phyloP scores from a whole-genome alignment of 495 filamentous ascomycete genomes.

The Neurospora tetrasperma region DNA sequence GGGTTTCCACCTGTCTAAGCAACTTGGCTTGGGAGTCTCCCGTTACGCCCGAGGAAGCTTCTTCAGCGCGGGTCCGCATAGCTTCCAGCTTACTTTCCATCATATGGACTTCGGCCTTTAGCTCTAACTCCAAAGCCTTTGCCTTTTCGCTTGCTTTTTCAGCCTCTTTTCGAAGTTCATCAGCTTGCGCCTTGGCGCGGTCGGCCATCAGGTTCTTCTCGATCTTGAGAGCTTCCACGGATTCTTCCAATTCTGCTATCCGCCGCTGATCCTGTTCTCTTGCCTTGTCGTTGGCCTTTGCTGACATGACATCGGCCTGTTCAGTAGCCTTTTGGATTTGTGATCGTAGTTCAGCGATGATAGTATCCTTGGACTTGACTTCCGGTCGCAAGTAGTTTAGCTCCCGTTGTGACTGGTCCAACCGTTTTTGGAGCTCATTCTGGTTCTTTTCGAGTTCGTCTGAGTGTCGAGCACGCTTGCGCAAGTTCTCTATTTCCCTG shows the following conservation, averaged over 20 bases:
- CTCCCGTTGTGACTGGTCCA: slow-evolving; percentile 58
- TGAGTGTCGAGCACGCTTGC: slow-evolving; percentile 51
- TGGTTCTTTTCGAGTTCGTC: slow-evolving; percentile 58
- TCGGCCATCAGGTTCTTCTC: slow-evolving; percentile 70
- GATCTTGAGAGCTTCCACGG: slow-evolving; percentile 57
- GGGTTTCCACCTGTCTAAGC: slow-evolving; percentile 83
- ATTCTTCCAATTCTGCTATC: slow-evolving; percentile 59
- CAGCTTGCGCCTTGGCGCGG: slow-evolving; percentile 56
- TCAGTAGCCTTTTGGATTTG: slow-evolving; percentile 60
- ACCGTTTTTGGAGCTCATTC: slow-evolving; percentile 51
- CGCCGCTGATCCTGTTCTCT: slow-evolving; percentile 56
- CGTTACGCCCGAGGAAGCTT: slow-evolving; percentile 69
- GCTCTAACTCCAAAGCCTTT: slow-evolving; percentile 60
- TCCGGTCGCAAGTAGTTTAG: slow-evolving; percentile 57
- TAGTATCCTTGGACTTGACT: slow-evolving; percentile 50
- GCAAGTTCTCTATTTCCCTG: slow-evolving; percentile 45
- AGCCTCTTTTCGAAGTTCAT: slow-evolving; percentile 57
- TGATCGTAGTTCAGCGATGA: slow-evolving; percentile 57
- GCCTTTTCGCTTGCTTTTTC: slow-evolving; percentile 67
- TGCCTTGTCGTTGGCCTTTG: slow-evolving; percentile 55
- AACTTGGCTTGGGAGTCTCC: slow-evolving; percentile 86
- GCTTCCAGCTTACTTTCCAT: slow-evolving; percentile 88
- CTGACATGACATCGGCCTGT: slow-evolving; percentile 55
- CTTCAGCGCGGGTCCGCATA: slow-evolving; percentile 75
- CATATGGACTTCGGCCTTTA: slow-evolving; percentile 70